Percentiles rank a stretch among this genome's conserved stretches.
Evolutionary conservation across 2,329 filamentous ascomycete genomes (phyloP).

Genomic region (Colletotrichum orbiculare): DNA sequence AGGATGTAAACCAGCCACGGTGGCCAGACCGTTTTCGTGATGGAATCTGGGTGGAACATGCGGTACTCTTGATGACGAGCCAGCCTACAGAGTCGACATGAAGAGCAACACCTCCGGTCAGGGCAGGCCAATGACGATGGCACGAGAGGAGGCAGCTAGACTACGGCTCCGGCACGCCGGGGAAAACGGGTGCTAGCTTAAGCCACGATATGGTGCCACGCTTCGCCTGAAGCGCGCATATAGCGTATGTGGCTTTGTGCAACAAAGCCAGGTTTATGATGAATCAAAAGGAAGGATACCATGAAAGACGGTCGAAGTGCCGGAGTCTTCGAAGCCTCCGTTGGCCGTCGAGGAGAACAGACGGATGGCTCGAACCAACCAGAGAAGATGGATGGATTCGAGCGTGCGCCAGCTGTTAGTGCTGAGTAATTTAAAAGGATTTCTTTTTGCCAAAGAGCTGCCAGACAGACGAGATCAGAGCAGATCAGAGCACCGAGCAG

Average conservation of each 20-base stretch:
- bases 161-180: constrained; percentile 11
- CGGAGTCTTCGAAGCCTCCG: constrained; percentile 30
- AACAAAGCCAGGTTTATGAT: constrained; percentile 17
- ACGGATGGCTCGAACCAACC: constrained; percentile 21
- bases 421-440: constrained; percentile 31
- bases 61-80: neutral
- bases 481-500: too few species aligned
- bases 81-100: neutral
- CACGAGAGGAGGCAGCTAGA: neutral
- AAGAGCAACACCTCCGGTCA: constrained; percentile 4
- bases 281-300: neutral
- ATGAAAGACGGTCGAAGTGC: neutral
- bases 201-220: constrained; percentile 12
- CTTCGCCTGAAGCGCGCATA: neutral
- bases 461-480: too few species aligned
- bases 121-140: constrained; percentile 4
- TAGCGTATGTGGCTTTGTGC: constrained; percentile 20
- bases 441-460: neutral
- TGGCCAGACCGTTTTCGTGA: neutral
- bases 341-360: constrained; percentile 15
- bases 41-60: constrained; percentile 3
- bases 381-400: constrained; percentile 5
- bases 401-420: constrained; percentile 21
- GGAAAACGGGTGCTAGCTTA: constrained; percentile 17
- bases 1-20: constrained; percentile 33